These are phyloP conservation scores for Candida nanaspora DNA, from an alignment of 805 yeast species.

Conservation along the genomic window DNA sequence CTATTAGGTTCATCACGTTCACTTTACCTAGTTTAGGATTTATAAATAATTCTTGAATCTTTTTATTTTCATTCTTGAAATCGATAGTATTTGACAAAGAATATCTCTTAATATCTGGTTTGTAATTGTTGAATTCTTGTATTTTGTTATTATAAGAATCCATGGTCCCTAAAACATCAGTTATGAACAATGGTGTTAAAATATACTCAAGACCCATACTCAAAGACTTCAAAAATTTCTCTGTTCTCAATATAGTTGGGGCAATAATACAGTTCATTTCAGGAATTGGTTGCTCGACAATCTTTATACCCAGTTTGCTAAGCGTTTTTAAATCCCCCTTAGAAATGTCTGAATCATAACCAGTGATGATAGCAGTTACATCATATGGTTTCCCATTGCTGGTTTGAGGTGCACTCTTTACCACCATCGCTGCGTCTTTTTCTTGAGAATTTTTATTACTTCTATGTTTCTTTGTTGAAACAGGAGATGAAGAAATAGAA, in stretches of 20 bases:
- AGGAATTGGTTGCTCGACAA: conserved; percentile 34
- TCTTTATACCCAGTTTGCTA: conserved; percentile 48
- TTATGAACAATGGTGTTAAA: conserved; percentile 47
- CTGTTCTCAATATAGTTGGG: conserved; percentile 78
- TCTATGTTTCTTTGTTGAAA: no score
- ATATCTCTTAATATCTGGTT: conserved; percentile 20
- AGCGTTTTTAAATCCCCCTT: conserved; percentile 37
- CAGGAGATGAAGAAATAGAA: no score
- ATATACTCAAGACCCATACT: conserved; percentile 47
- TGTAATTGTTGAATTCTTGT: conserved; percentile 16
- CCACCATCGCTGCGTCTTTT: background rate
- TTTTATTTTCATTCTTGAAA: conserved; percentile 22
- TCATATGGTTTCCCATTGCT: conserved; percentile 24
- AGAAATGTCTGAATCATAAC: conserved; percentile 46
- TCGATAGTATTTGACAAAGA: conserved; percentile 21
- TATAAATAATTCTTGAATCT: conserved; percentile 26
- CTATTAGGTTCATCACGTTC: conserved; percentile 11
- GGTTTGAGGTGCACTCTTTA: background rate
- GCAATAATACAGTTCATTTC: conserved; percentile 54
- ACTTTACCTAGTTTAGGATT: conserved; percentile 14
- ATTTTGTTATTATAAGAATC: conserved; percentile 16
- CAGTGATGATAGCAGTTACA: conserved; percentile 52
- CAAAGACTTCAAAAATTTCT: conserved; percentile 70
- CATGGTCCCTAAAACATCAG: conserved; percentile 35
- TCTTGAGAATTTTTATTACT: no score